A percentile compares a stretch with the other conserved stretches of the same genome.
Conservation (phyloP, 345 rosid genomes). For the Ceriops tagal region DNA sequence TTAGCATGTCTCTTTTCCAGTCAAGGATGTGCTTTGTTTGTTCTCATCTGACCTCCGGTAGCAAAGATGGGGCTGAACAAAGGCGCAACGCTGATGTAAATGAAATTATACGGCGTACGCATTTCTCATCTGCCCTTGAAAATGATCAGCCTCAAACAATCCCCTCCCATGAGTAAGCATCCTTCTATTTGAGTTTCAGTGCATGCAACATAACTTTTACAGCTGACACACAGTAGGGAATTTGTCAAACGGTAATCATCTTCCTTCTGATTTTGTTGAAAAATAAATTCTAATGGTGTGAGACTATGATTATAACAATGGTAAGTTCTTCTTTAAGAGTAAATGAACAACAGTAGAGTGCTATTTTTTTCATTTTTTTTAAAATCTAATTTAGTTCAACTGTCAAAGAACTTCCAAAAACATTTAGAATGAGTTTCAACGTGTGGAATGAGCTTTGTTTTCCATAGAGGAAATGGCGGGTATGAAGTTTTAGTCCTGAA, state of each 20-base stretch:
- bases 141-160: constrained; percentile 79
- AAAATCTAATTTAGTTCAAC: not conserved
- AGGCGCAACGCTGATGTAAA: constrained; percentile 85
- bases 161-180: constrained; percentile 78
- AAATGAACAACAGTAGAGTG: too few relatives aligned
- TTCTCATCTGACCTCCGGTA: constrained; percentile 97
- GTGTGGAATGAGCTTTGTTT: not conserved
- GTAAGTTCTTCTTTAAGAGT: too few relatives aligned
- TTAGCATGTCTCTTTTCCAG: constrained; percentile 91
- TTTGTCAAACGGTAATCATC: not conserved
- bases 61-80: constrained; percentile 81
- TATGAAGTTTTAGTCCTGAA: not conserved
- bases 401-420: not conserved
- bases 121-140: constrained; percentile 65
- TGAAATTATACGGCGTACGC: constrained; percentile 78
- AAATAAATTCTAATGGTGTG: not conserved
- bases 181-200: constrained; percentile 5
- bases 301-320: too few relatives aligned
- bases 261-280: not conserved
- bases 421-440: too few relatives aligned
- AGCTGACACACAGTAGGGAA: not conserved
- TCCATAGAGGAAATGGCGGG: not conserved
- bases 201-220: not conserved
- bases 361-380: too few relatives aligned
- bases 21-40: constrained; percentile 94